Evolutionary conservation across 2,329 filamentous ascomycete genomes (phyloP).

Genomic region (Corniculantispora saksenae): DNA sequence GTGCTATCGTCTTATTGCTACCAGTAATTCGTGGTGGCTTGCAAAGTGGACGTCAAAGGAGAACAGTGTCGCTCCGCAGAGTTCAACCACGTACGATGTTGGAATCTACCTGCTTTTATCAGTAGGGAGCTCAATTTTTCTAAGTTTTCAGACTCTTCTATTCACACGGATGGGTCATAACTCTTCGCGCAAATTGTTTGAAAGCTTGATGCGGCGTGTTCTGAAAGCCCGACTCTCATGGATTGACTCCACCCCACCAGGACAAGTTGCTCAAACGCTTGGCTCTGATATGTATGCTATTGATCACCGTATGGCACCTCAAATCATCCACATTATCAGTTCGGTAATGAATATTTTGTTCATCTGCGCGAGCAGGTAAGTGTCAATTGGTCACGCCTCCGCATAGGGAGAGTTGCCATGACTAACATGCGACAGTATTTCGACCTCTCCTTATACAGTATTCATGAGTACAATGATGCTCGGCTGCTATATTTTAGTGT

Average conservation of each 20-base stretch:
- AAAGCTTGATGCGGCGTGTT: slow-evolving; percentile 3
- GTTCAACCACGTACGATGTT: not conserved
- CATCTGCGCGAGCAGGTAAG: slow-evolving; percentile 38
- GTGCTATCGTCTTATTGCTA: slow-evolving; percentile 3
- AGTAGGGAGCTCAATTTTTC: not conserved
- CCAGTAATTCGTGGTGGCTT: slow-evolving; percentile 18
- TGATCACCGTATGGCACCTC: slow-evolving; percentile 16
- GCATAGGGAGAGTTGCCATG: not conserved
- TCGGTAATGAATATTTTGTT: not conserved
- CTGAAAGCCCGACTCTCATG: slow-evolving; percentile 8
- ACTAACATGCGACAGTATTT: not conserved
- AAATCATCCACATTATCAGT: slow-evolving; percentile 1
- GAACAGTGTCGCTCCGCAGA: not conserved
- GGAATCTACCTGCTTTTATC: slow-evolving; percentile 14
- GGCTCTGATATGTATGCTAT: slow-evolving; percentile 18
- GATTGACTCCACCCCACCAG: slow-evolving; percentile 16
- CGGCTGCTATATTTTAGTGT: not conserved
- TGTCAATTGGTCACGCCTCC: not conserved
- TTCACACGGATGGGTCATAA: slow-evolving; percentile 8
- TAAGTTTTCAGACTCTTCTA: slow-evolving; percentile 1
- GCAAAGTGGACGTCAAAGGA: slow-evolving; percentile 17
- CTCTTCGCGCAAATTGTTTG: slow-evolving; percentile 15
- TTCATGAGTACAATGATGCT: not conserved
- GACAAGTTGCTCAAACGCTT: slow-evolving; percentile 15
- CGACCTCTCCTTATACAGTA: slow-evolving; percentile 6